phyloP scores from a whole-genome alignment of 1,284 basidiomycete genomes.

The Lentinula novae-zelandiae region DNA sequence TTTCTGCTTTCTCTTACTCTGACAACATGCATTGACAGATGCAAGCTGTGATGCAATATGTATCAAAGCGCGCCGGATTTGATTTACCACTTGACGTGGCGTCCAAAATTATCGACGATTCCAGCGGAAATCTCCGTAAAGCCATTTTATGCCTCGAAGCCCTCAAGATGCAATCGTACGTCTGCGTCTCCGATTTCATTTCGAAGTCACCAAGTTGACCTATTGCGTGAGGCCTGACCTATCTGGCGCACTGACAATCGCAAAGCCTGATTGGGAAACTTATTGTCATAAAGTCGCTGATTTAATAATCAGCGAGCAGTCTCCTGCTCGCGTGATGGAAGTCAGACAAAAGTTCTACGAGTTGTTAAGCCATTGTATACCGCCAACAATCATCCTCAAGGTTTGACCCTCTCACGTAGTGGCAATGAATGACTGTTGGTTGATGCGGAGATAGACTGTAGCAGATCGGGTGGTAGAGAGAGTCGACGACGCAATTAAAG shows the following conservation, averaged over 20 bases:
- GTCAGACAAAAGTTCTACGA: constrained; percentile 94
- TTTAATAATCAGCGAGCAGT: constrained; percentile 88
- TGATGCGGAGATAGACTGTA: constrained; percentile 61
- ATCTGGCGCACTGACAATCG: constrained; percentile 70
- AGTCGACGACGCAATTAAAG: constrained; percentile 86
- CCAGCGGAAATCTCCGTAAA: constrained; percentile 91
- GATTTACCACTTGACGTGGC: constrained; percentile 75
- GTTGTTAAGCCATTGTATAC: constrained; percentile 95
- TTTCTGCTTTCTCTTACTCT: constrained; percentile 3
- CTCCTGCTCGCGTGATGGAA: constrained; percentile 88
- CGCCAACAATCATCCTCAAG: constrained; percentile 89
- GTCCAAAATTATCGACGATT: constrained; percentile 73
- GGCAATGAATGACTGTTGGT: neutral
- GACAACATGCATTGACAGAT: constrained; percentile 50
- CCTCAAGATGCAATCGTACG: constrained; percentile 90
- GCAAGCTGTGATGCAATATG: constrained; percentile 72
- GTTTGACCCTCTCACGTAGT: constrained; percentile 33
- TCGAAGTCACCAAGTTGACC: neutral
- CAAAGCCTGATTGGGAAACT: constrained; percentile 99
- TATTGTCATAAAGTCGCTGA: constrained; percentile 95
- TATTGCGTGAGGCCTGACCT: constrained; percentile 58
- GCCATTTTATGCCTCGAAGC: constrained; percentile 95
- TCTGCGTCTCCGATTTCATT: constrained; percentile 16
- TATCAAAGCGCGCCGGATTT: constrained; percentile 83
- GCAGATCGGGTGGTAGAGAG: constrained; percentile 82